Conservation (phyloP, 2,329 filamentous ascomycete genomes). For the Fusarium albosuccineum region DNA sequence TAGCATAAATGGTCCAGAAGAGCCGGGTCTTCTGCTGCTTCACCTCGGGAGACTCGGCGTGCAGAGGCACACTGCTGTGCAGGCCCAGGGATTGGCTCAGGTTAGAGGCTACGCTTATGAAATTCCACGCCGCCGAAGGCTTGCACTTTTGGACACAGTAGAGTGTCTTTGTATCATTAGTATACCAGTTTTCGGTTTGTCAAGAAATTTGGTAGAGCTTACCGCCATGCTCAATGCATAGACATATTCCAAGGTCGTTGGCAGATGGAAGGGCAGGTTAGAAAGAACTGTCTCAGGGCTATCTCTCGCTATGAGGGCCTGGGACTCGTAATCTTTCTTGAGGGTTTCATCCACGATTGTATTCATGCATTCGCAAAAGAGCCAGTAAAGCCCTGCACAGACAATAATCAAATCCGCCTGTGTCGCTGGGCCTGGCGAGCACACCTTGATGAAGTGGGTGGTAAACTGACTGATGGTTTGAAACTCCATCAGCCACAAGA, state of each 20-base stretch:
- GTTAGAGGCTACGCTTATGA: conserved; percentile 36
- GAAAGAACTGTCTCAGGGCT: conserved; percentile 43
- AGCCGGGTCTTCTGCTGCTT: conserved; percentile 28
- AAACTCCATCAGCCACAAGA: conserved; percentile 3
- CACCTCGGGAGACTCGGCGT: conserved; percentile 15
- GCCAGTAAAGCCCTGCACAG: not conserved
- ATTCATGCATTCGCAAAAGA: not conserved
- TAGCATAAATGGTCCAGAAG: conserved; percentile 46
- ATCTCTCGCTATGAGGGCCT: conserved; percentile 29
- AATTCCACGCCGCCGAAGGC: conserved; percentile 38
- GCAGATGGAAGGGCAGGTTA: conserved; percentile 36
- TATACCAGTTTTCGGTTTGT: not conserved
- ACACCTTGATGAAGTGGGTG: not conserved
- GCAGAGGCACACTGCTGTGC: conserved; percentile 31
- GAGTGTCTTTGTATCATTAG: not conserved
- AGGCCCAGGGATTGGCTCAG: conserved; percentile 38
- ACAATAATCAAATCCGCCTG: not conserved
- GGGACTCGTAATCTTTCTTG: not conserved
- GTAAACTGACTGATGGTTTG: conserved; percentile 1
- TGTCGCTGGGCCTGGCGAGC: not conserved
- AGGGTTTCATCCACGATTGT: not conserved
- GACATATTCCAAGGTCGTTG: conserved; percentile 26
- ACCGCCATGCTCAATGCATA: conserved; percentile 40
- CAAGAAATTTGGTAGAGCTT: not conserved
- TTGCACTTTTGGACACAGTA: conserved; percentile 41